Base-by-base conservation (phyloP, 2,329 filamentous ascomycete species). In the Diplodia corticola region DNA sequence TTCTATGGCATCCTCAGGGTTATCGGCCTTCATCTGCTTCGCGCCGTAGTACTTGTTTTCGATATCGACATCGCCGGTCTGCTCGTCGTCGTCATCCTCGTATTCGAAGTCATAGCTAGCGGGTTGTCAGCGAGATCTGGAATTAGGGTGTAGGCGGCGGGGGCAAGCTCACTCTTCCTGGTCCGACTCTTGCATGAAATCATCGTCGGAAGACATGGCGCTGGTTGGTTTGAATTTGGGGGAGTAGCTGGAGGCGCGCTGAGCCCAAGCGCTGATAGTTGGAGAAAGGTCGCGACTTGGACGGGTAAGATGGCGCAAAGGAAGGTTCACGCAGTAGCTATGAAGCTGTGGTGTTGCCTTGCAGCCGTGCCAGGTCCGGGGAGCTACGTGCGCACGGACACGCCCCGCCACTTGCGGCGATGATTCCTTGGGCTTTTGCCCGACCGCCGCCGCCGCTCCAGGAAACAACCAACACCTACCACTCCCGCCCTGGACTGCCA, bases 41-140 rank as follows among this genome's bases (percentile, higher is more conserved):
- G 95, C 95, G 80, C 97, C 98, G 85, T 98, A 99, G 83, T 99
- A 99, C 81, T 97, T 97, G 83, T 99, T 99, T 78, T 99, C 95
- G 77, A 98, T 96, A 71, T 94, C 93, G 73, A 97, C 91, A 77
- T 97, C 92, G 67, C 89, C 93, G 35, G 86, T 88, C 67, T 97
- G 90, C 50, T 96, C 91, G 57, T 95, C 93, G 66, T 97, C 92
- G 70, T 93, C 92, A 72, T 93, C 95, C 77, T 97, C 94, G 79
- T 97, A 98, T 75, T 98, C 94, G 77, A 98, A 98, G 80, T 98
- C 95, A 76, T 97, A 93, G 73, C 90, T 91, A 67, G 4, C 40
- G 30, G 6, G n/a, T 66, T 40, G 76, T 77, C 67, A 78, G 72
- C 70, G 2, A 13, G 7, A 35, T n/a, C 13, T 13, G 51, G 15